These are phyloP conservation scores for Coemansia sp. DNA, from an alignment of 192 early-diverging fungal species.

Conservation along the genomic window DNA sequence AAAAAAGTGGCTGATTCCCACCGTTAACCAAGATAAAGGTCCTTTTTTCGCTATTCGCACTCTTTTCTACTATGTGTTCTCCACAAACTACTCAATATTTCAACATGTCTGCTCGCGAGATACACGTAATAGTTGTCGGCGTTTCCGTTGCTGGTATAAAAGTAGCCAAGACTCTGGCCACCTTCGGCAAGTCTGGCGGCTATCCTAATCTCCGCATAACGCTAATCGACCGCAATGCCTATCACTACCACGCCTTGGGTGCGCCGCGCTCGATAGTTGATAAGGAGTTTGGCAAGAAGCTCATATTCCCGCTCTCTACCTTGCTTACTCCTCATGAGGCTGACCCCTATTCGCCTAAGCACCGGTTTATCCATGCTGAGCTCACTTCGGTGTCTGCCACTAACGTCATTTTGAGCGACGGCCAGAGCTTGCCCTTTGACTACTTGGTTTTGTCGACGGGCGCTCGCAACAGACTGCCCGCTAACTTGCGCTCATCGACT, in stretches of 20 bases:
- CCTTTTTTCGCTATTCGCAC: not conserved
- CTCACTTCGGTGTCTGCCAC: conserved; percentile 41
- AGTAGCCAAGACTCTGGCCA: conserved; percentile 37
- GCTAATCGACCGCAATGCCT: conserved; percentile 54
- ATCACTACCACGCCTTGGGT: conserved; percentile 53
- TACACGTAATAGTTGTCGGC: conserved; percentile 57
- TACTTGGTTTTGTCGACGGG: conserved; percentile 70
- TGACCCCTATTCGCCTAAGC: conserved; percentile 15
- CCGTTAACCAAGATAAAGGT: not conserved
- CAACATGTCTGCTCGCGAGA: conserved; percentile 26
- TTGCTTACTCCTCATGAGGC: conserved; percentile 29
- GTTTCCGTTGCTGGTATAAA: conserved; percentile 53
- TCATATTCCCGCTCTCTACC: conserved; percentile 51
- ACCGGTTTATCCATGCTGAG: conserved; percentile 55
- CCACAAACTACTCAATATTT: not conserved
- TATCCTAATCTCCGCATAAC: conserved; percentile 51
- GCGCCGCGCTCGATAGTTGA: conserved; percentile 56
- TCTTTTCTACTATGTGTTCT: not conserved
- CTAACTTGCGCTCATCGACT: conserved; percentile 35
- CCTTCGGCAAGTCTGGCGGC: conserved; percentile 20
- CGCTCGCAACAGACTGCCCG: conserved; percentile 53
- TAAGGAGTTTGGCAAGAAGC: conserved; percentile 45
- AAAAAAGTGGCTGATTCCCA: not conserved
- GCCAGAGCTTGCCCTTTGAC: conserved; percentile 58
- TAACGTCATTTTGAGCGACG: conserved; percentile 50